phyloP scores from a whole-genome alignment of 768 basidiomycete species.

The Lactifluus subvellereus region DNA sequence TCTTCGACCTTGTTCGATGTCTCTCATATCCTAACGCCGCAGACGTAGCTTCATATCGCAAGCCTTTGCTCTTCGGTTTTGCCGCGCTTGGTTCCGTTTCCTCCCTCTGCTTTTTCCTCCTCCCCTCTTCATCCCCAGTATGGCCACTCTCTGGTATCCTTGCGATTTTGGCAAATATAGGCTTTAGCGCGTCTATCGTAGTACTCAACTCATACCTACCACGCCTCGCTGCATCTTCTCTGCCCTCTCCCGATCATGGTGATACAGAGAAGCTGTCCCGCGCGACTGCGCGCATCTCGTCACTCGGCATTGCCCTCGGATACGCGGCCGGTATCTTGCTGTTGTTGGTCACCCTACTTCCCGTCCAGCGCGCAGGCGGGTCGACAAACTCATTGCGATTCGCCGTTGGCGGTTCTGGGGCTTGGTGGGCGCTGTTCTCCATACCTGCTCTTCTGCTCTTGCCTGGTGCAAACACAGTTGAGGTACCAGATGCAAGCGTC shows the following conservation, averaged over 20 bases:
- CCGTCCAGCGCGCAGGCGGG: slow-evolving; percentile 66
- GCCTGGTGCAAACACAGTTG: slow-evolving; percentile 37
- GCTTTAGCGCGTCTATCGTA: slow-evolving; percentile 81
- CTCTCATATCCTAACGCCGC: background rate
- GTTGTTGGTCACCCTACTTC: slow-evolving; percentile 68
- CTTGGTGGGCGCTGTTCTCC: slow-evolving; percentile 85
- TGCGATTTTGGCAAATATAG: slow-evolving; percentile 73
- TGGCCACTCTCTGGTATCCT: slow-evolving; percentile 68
- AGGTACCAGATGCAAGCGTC: slow-evolving; percentile 9
- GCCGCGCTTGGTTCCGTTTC: slow-evolving; percentile 66
- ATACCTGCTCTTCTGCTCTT: slow-evolving; percentile 74
- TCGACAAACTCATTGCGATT: slow-evolving; percentile 75
- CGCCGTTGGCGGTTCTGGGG: slow-evolving; percentile 77
- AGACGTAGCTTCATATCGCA: slow-evolving; percentile 58
- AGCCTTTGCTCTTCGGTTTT: slow-evolving; percentile 69
- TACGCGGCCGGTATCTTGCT: slow-evolving; percentile 79
- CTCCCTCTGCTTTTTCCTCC: slow-evolving; percentile 62
- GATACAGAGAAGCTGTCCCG: slow-evolving; percentile 57
- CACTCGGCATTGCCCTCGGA: slow-evolving; percentile 79
- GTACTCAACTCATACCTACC: slow-evolving; percentile 91
- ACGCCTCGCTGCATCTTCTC: slow-evolving; percentile 45
- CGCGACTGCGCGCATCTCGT: slow-evolving; percentile 79
- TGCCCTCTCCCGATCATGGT: slow-evolving; percentile 15
- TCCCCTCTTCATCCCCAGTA: slow-evolving; percentile 63
- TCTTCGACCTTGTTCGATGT: background rate